A percentile compares a stretch with the other conserved stretches of the same genome.
phyloP scores from a whole-genome alignment of 2,329 filamentous ascomycete species.

The Aspergillus intermedius region DNA sequence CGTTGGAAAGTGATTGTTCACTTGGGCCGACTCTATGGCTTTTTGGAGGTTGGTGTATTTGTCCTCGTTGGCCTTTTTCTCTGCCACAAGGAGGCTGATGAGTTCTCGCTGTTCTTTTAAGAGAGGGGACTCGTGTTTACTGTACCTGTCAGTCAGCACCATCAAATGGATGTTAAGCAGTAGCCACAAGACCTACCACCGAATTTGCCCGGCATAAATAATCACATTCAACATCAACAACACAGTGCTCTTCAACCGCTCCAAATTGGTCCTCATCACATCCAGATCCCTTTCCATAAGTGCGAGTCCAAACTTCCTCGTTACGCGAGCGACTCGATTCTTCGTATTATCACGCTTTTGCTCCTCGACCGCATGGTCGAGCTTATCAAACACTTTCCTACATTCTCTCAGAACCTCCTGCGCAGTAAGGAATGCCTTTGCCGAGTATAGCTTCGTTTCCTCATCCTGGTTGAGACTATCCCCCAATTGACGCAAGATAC shows the following conservation, averaged over 20 bases:
- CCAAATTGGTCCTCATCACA: conserved; percentile 18
- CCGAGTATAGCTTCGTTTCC: conserved; percentile 11
- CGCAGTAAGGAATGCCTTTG: conserved; percentile 8
- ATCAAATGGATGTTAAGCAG: no score
- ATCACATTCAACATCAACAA: conserved; percentile 27
- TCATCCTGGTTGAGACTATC: conserved; percentile 19
- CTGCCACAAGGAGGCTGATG: not conserved
- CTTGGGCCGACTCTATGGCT: not conserved
- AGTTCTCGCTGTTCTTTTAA: not conserved
- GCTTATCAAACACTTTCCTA: conserved; percentile 15
- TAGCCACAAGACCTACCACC: not conserved
- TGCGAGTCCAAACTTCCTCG: conserved; percentile 14
- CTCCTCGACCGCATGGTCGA: conserved; percentile 3
- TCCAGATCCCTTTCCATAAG: conserved; percentile 19
- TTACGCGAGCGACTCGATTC: conserved; percentile 1
- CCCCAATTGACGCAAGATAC: conserved; percentile 23
- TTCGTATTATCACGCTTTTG: not conserved
- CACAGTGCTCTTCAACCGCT: conserved; percentile 24
- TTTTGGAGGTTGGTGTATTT: not conserved
- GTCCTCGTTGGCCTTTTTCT: not conserved
- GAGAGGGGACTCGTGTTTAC: not conserved
- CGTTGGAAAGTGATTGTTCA: not conserved
- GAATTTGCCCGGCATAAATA: conserved; percentile 20
- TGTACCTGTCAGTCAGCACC: not conserved
- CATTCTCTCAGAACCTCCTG: conserved; percentile 14